Percentiles rank a stretch among this genome's conserved stretches.
Conservation (phyloP, 352 stramenopile genomes). For the Elongisporangium senticosum region DNA sequence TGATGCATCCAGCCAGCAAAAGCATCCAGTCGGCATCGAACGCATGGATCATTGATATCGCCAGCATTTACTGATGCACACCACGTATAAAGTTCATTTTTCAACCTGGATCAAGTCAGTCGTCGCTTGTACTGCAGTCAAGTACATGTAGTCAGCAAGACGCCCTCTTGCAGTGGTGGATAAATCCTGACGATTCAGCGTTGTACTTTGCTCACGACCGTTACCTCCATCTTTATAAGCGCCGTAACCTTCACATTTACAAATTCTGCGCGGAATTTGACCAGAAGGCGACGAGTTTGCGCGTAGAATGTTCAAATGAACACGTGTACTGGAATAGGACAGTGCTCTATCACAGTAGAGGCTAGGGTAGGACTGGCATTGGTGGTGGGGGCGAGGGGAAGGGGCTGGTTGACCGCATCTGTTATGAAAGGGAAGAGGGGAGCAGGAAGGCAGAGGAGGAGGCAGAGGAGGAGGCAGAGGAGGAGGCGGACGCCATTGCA, state of each 20-base stretch:
- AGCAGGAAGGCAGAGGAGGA: not conserved
- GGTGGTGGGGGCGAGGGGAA: not conserved
- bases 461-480: not conserved
- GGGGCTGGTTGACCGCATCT: constrained; percentile 1
- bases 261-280: not conserved
- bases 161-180: not conserved
- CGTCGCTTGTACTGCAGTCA: not conserved
- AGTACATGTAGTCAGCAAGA: not conserved
- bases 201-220: not conserved
- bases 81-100: no score
- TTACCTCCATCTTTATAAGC: not conserved
- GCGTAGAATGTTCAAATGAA: not conserved
- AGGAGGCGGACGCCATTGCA: constrained; percentile 1
- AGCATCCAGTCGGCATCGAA: no score
- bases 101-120: not conserved
- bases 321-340: not conserved
- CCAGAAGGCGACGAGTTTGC: not conserved
- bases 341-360: not conserved
- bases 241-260: not conserved
- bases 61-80: no score
- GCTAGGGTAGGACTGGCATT: not conserved
- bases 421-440: constrained; percentile 1
- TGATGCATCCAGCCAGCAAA: not conserved
- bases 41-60: not conserved
- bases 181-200: not conserved